These are phyloP conservation scores for Atkinsonella hypoxylon DNA, from an alignment of 2,329 filamentous ascomycete species.

Conservation along the genomic window DNA sequence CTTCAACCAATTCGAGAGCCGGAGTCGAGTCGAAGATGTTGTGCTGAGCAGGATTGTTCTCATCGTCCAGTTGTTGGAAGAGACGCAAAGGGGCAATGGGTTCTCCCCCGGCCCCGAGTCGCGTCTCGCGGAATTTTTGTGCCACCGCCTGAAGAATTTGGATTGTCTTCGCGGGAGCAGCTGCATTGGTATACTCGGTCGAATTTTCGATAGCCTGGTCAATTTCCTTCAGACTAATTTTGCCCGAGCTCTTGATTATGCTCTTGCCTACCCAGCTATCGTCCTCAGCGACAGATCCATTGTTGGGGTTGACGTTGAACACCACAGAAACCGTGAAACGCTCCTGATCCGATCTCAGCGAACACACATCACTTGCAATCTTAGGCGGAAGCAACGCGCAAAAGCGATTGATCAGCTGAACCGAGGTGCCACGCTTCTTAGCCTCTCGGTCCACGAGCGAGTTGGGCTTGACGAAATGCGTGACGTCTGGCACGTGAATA, in stretches of 20 bases:
- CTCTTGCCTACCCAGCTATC: constrained; percentile 91
- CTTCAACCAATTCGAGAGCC: constrained; percentile 87
- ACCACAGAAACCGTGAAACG: constrained; percentile 86
- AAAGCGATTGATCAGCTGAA: constrained; percentile 83
- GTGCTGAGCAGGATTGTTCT: constrained; percentile 92
- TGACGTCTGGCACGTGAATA: constrained; percentile 87
- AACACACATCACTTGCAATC: constrained; percentile 78
- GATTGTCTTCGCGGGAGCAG: constrained; percentile 62
- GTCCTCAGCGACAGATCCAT: constrained; percentile 66
- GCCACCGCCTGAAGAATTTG: constrained; percentile 70
- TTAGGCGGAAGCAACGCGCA: constrained; percentile 81
- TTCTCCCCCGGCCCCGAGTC: constrained; percentile 68
- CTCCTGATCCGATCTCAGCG: constrained; percentile 75
- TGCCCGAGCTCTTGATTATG: constrained; percentile 84
- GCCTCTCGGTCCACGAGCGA: constrained; percentile 93
- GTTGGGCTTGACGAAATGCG: constrained; percentile 94
- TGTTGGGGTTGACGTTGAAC: constrained; percentile 77
- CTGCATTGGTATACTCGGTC: constrained; percentile 48
- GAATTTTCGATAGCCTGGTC: constrained; percentile 64
- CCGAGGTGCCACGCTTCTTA: constrained; percentile 92
- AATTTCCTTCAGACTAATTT: constrained; percentile 73
- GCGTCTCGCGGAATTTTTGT: constrained; percentile 80
- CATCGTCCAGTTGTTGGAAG: constrained; percentile 88
- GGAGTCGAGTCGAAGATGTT: constrained; percentile 90
- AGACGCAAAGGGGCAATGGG: constrained; percentile 78